A percentile compares a stretch with the other conserved stretches of the same genome.
Evolutionary conservation across 805 yeast genomes (phyloP).

Genomic region (Ascoidea rubescens): DNA sequence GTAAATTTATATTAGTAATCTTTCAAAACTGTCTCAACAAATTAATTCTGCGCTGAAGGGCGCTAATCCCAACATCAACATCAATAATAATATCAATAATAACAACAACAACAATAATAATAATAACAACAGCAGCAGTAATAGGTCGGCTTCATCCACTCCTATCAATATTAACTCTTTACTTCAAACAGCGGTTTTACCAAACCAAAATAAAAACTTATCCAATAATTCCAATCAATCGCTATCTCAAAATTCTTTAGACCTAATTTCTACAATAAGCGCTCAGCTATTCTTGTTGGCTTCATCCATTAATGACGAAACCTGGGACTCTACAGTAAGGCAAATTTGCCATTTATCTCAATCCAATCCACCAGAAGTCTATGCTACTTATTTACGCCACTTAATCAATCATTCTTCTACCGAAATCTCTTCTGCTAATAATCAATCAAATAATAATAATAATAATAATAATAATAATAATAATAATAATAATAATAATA

Average conservation of each 20-base stretch:
- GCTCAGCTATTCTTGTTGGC: not conserved
- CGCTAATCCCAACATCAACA: not conserved
- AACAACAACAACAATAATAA: too few species aligned
- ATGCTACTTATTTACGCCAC: not conserved
- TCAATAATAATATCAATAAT: not conserved
- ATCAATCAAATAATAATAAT: not conserved
- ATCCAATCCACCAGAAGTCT: not conserved
- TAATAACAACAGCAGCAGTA: too few species aligned
- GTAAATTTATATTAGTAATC: not conserved
- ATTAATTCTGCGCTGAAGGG: not conserved
- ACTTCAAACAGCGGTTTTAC: too few species aligned
- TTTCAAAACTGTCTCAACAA: not conserved
- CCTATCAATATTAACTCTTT: not conserved
- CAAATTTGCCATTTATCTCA: not conserved
- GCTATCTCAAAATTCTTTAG: not conserved
- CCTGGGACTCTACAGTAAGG: not conserved
- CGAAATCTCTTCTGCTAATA: not conserved
- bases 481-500: too few species aligned
- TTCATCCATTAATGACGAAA: not conserved
- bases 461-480: too few species aligned
- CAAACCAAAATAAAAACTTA: not conserved
- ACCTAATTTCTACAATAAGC: not conserved
- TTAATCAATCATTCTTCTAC: not conserved
- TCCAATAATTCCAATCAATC: not conserved
- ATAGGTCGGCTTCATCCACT: not conserved